Conservation (phyloP, 2,329 filamentous ascomycete genomes). For the Dothideomycetes sp. region DNA sequence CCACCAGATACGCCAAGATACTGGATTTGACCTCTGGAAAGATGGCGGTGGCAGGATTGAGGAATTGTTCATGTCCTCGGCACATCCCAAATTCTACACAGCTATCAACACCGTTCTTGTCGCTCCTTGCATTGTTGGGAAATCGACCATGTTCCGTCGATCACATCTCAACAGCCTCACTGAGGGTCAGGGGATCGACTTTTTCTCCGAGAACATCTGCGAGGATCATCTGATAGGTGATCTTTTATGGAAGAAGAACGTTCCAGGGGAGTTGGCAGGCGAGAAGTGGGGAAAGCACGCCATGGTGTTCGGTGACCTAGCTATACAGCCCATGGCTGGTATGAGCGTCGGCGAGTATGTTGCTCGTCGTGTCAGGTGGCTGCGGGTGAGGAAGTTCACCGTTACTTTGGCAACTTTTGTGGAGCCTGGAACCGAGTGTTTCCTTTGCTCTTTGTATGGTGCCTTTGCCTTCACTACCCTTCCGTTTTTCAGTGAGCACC, state of each 20-base stretch:
- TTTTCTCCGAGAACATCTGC: constrained; percentile 92
- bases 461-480: constrained; percentile 69
- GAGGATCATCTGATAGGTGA: constrained; percentile 96
- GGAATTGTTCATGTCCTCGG: constrained; percentile 86
- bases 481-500: constrained; percentile 44
- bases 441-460: constrained; percentile 73
- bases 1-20: constrained; percentile 14
- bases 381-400: constrained; percentile 89
- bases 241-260: constrained; percentile 65
- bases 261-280: constrained; percentile 24
- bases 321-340: constrained; percentile 75
- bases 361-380: constrained; percentile 74
- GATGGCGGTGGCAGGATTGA: constrained; percentile 71
- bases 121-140: constrained; percentile 89
- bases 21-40: neutral
- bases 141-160: constrained; percentile 96
- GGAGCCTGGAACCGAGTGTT: constrained; percentile 82
- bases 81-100: constrained; percentile 94
- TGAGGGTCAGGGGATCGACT: constrained; percentile 63
- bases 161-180: constrained; percentile 74
- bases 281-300: constrained; percentile 62
- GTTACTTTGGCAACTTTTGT: constrained; percentile 81
- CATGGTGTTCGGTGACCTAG: constrained; percentile 74
- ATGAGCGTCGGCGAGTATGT: constrained; percentile 72
- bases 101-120: constrained; percentile 90